Evolutionary conservation across 768 basidiomycete species (phyloP), one percentile per base, ranked within the genome.

Genomic region (Boletus bicolor): DNA sequence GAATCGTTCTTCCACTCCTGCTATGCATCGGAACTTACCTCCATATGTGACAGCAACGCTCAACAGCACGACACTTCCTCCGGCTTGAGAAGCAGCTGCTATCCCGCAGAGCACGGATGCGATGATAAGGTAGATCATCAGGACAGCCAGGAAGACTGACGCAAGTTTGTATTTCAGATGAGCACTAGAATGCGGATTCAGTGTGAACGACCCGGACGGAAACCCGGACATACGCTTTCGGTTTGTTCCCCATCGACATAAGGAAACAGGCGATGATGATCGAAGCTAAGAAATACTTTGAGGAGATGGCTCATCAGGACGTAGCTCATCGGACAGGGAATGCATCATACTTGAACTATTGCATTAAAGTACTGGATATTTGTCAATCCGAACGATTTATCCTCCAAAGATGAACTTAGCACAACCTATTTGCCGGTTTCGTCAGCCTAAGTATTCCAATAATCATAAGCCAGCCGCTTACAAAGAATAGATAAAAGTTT

Each of bases 401-500:
- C 84, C 62, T 98, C 93, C 53, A 98, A 67, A 0, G 94, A 93
- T 7, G 89, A 88, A 4, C 94, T 96, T 32, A 98, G 74, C 30
- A 98, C 86, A 41, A 91, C 82, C 91, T 93, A 60, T 32, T 34
- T 39, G 2, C 5, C 38, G 15, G 21, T 51, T 26, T 53, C 30
- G 49, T 56, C 47, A 62, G 46, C 21, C 30, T 21, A 5, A n/a
- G 4, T 9, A 11, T 51, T 30, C n/a, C 1, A 19, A 7, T 24
- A 34, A 30, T 10, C 32, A 30, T 32, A 42, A 36, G 1, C 14
- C 35, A 30, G 42, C 11, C 7, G 73, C 87, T 73, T 66, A 94
- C 93, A 68, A 96, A 98, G 74, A 95, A 96, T 32, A 96, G 72
- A 70, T 91, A 98, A 70, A 92, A 94, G 66, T 96, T 98, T n/a